A percentile compares a stretch with the other conserved stretches of the same genome.
Evolutionary conservation across 495 filamentous ascomycete species (phyloP).

Genomic region (Aspergillus heteromorphus): DNA sequence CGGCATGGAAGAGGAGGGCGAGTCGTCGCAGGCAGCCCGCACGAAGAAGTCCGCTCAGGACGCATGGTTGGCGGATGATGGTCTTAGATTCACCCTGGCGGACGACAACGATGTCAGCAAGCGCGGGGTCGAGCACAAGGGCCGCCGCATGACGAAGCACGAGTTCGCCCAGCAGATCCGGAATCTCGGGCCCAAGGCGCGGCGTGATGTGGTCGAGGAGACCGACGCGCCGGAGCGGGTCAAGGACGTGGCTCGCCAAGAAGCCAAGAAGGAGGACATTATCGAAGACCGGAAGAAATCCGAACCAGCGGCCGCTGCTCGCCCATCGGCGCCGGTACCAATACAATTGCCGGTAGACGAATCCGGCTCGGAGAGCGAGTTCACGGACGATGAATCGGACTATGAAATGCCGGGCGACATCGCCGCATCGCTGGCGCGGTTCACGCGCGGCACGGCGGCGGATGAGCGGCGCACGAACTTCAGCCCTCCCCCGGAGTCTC

Average conservation of each 20-base stretch:
- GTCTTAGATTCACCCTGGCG: constrained; percentile 80
- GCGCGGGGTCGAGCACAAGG: constrained; percentile 38
- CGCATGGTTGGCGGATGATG: constrained; percentile 60
- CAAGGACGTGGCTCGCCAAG: constrained; percentile 49
- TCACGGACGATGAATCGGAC: constrained; percentile 26
- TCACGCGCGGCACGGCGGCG: constrained; percentile 39
- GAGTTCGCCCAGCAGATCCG: constrained; percentile 86
- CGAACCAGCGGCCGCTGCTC: neutral
- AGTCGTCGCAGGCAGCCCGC: constrained; percentile 32
- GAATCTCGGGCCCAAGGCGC: constrained; percentile 69
- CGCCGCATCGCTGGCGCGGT: constrained; percentile 37
- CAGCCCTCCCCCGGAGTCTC: constrained; percentile 18
- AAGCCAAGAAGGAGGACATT: constrained; percentile 28
- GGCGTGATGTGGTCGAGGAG: constrained; percentile 64
- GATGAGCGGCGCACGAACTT: constrained; percentile 46
- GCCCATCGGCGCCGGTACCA: neutral
- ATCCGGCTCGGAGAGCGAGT: constrained; percentile 26
- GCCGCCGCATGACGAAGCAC: constrained; percentile 79
- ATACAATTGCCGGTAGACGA: no score
- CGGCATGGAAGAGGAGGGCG: constrained; percentile 47
- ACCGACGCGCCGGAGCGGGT: constrained; percentile 58
- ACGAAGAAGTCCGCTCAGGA: constrained; percentile 19
- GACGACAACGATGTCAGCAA: constrained; percentile 27
- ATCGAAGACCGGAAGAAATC: constrained; percentile 23
- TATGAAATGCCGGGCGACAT: constrained; percentile 39